These are phyloP conservation scores for Penstemon newberryi DNA, from an alignment of 257 asterid genomes.

Conservation along the genomic window DNA sequence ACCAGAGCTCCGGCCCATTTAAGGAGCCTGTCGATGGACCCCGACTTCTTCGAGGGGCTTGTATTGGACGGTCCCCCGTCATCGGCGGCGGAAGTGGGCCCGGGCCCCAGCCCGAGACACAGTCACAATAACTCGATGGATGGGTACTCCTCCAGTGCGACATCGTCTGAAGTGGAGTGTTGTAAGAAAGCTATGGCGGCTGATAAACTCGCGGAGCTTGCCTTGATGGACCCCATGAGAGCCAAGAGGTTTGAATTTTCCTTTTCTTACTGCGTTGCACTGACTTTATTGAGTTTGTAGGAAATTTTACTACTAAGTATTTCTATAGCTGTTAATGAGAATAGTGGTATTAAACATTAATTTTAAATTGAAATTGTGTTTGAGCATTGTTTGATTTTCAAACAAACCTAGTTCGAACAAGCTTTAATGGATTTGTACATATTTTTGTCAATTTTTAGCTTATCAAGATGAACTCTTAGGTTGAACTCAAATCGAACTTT, in stretches of 20 bases:
- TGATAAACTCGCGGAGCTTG: slow-evolving; percentile 76
- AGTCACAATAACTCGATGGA: slow-evolving; percentile 85
- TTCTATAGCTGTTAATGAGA: too few species aligned
- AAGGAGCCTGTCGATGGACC: slow-evolving; percentile 66
- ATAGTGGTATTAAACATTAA: too few species aligned
- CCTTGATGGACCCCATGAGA: slow-evolving; percentile 86
- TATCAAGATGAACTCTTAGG: too few species aligned
- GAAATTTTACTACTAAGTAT: too few species aligned
- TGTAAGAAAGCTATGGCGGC: slow-evolving; percentile 68
- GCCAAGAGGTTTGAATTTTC: slow-evolving; percentile 68
- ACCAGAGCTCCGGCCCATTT: slow-evolving; percentile 38
- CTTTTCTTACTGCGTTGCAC: not conserved
- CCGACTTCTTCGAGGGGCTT: slow-evolving; percentile 58
- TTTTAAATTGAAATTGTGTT: too few species aligned
- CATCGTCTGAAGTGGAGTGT: slow-evolving; percentile 65
- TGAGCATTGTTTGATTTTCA: not conserved
- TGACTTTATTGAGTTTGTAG: not conserved
- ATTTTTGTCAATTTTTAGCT: too few species aligned
- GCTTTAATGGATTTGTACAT: too few species aligned
- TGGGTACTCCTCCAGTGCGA: slow-evolving; percentile 49
- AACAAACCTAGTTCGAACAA: too few species aligned
- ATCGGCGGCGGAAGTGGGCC: slow-evolving; percentile 25
- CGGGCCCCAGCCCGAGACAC: slow-evolving; percentile 48
- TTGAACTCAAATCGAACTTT: too few species aligned
- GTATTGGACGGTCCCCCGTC: slow-evolving; percentile 32